A percentile compares a stretch with the other conserved stretches of the same genome.
phyloP scores from a whole-genome alignment of 805 yeast genomes.

The Candida bentonensis region DNA sequence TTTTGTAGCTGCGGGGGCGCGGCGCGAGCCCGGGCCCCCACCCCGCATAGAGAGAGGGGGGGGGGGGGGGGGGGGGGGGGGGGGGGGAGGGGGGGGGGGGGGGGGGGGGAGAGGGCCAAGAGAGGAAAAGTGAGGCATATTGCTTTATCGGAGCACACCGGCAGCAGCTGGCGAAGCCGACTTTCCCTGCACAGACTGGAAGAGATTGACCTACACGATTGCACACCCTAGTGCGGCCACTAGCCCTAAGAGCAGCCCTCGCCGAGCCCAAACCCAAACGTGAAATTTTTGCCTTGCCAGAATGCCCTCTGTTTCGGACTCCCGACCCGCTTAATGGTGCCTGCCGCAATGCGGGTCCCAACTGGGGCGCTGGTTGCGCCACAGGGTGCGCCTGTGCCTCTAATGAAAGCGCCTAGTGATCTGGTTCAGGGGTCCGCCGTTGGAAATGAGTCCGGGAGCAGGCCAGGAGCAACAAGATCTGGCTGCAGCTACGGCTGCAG shows the following conservation, averaged over 20 bases:
- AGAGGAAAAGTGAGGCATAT: not conserved
- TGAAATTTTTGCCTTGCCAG: not conserved
- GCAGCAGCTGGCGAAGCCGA: not conserved
- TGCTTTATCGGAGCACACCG: not conserved
- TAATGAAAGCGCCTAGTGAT: too few species aligned
- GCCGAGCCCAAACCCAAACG: not conserved
- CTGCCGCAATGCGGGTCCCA: too few species aligned
- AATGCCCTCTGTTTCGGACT: too few species aligned
- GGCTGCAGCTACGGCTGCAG: too few species aligned
- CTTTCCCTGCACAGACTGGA: not conserved
- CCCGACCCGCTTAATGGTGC: too few species aligned
- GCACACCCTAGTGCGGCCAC: too few species aligned
- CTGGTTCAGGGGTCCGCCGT: not conserved
- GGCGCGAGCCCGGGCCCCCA: not conserved
- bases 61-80: not conserved
- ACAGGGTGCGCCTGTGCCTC: too few species aligned
- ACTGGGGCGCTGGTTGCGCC: too few species aligned
- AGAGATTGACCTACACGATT: not conserved
- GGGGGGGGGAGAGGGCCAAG: not conserved
- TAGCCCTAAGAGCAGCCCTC: too few species aligned
- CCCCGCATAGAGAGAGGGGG: not conserved
- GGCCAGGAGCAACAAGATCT: too few species aligned
- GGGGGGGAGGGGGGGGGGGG: not conserved
- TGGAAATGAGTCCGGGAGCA: not conserved
- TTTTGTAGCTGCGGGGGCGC: not conserved